Base-by-base conservation (phyloP, 306 rosid species). In the Cicer bijugum region DNA sequence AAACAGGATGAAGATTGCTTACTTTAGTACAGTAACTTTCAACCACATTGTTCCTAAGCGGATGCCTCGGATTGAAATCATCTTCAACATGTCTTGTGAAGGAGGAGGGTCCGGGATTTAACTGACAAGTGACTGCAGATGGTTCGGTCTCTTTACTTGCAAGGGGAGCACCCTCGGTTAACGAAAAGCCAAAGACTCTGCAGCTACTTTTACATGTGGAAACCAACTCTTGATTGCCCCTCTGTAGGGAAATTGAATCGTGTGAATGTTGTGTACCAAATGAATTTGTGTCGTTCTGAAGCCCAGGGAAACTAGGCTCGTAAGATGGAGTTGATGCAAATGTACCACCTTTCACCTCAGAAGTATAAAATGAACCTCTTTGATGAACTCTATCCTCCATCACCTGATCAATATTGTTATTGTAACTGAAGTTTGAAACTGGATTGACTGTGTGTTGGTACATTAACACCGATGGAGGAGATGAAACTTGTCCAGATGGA, bases 381-480 rank as follows among this genome's bases (percentile, higher is more conserved):
- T 75, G 61, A 20, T 35, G 35, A 50, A 53, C 9, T 57, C 77
- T 82, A 43, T 72, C 83, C 7, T 85, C 85, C 82, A 62, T 77
- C 17, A 51, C 76, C 35, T 61, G 85, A 76, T 70, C 12, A 6
- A 12, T 68, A 42, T 55, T 82, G 78, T 23, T 66, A 16, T 42
- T 84, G 43, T 77, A 69, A 62, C 74, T 82, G 6, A 67, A 75
- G 81, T 81, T 85, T 1, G 76, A 74, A 75, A 66, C 83, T 1
- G 91, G 84, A 81, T 78, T 87, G 53, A 71, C 61, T 35, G 88
- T 87, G 77, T 90, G 95, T 86, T 88, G 99, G 65, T 88, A 89
- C 95, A 82, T 87, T 40, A 91, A 84, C 77, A 89, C 96, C 4
- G 98, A 93, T 4, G 98, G 88, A 14, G 98, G 98, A 45, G 98